Conservation (phyloP, 2,329 filamentous ascomycete genomes). For the Trichoderma breve region DNA sequence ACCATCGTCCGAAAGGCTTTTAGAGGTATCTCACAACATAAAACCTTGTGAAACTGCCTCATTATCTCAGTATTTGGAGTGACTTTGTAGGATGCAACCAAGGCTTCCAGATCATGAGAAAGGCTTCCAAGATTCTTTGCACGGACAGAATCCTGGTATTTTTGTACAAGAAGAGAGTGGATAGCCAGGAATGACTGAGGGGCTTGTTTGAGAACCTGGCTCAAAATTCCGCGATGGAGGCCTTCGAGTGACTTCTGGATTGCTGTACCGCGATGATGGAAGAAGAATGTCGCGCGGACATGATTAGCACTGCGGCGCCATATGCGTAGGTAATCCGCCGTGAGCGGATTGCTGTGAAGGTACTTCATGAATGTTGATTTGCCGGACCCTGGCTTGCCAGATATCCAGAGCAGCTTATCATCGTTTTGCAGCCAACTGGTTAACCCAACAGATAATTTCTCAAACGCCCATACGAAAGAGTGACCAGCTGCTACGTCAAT, state of each 20-base stretch:
- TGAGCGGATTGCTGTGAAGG: background rate
- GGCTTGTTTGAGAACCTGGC: background rate
- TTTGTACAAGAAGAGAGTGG: background rate
- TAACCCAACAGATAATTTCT: background rate
- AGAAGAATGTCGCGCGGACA: slow-evolving; percentile 7
- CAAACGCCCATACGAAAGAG: slow-evolving; percentile 7
- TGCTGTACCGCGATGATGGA: background rate
- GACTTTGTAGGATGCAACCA: background rate
- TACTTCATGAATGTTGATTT: slow-evolving; percentile 14
- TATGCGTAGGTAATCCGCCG: background rate
- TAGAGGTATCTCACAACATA: background rate
- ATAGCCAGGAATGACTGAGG: background rate
- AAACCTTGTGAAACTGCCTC: background rate
- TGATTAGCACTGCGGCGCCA: background rate
- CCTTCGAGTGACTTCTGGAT: slow-evolving; percentile 10
- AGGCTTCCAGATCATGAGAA: background rate
- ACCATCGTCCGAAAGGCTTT: background rate
- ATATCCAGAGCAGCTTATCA: background rate
- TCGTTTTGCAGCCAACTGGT: background rate
- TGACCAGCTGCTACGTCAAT: background rate
- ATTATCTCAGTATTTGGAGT: background rate
- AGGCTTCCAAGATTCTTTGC: background rate
- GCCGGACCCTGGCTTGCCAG: slow-evolving; percentile 3
- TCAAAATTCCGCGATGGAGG: background rate
- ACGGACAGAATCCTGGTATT: background rate